A percentile compares a stretch with the other conserved stretches of the same genome.
These are phyloP conservation scores for Brassica balearica DNA, from an alignment of 441 rosid genomes.

Conservation along the genomic window DNA sequence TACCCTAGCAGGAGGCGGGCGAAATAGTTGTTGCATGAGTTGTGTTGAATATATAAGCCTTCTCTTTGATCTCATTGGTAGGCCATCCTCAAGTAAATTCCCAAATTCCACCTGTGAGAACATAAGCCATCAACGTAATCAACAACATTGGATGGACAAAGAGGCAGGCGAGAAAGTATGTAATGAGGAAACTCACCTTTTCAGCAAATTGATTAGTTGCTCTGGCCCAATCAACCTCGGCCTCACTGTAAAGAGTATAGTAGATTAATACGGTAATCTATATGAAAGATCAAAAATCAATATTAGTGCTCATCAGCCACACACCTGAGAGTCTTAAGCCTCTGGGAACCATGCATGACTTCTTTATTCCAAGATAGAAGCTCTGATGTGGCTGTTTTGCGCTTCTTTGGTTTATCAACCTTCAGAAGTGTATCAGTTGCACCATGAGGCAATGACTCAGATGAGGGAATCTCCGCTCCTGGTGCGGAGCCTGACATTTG, in stretches of 20 bases:
- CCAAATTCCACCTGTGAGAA: constrained; percentile 67
- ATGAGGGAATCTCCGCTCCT: constrained; percentile 46
- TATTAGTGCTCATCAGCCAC: too few species aligned
- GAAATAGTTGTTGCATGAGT: constrained; percentile 78
- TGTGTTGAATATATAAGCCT: constrained; percentile 75
- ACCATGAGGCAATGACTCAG: constrained; percentile 48
- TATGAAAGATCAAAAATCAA: too few species aligned
- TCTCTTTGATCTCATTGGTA: constrained; percentile 62
- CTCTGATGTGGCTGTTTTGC: constrained; percentile 62
- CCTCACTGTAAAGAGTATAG: too few species aligned
- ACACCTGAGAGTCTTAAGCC: constrained; percentile 52
- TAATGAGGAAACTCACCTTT: too few species aligned
- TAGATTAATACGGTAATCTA: too few species aligned
- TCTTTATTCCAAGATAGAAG: constrained; percentile 77
- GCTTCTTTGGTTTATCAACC: constrained; percentile 63
- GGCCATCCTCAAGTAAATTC: constrained; percentile 52
- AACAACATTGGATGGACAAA: constrained; percentile 23
- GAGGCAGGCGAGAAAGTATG: constrained; percentile 7
- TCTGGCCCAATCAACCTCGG: too few species aligned
- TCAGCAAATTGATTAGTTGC: too few species aligned
- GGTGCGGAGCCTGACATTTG: constrained; percentile 37
- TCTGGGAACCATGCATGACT: constrained; percentile 50
- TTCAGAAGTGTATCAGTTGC: constrained; percentile 45
- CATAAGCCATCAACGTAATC: constrained; percentile 25
- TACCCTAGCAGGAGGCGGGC: constrained; percentile 58